Evolutionary conservation across 495 filamentous ascomycete species (phyloP), one percentile per base, ranked within the genome.

Genomic region (Hypoxylon lienhwacheense): DNA sequence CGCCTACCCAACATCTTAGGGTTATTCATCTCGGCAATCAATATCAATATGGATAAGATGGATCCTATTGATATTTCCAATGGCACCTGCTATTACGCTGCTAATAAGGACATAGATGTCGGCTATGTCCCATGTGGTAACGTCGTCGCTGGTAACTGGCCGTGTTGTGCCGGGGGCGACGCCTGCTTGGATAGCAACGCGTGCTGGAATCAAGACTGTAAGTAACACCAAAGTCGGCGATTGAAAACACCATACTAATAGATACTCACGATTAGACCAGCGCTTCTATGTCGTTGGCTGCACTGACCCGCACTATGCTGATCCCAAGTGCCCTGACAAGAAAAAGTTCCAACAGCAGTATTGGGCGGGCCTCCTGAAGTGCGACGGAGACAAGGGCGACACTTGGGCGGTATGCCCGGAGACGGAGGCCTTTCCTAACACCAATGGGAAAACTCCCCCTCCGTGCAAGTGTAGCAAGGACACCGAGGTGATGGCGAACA

Each of bases 81-180:
- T 20, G 72, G 72, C 24, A 68, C 66, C 29, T 75, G 72, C 54
- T 70, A 59, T 33, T 66, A 34, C 5, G 50, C 40, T n/a, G 26
- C 20, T 4, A 47, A 47, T 4, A 33, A 36, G 5, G 3, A 35
- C 12, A 8, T 55, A 1, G 31, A 46, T 2, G 5, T 41, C 0
- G 28, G 37, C 0, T 73, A 67, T 32, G 65, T 73, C 4, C 67
- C 71, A 29, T 73, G 70, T 31, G 72, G 72, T 10, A 73, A 75
- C 32, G 59, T 29, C 15, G 70, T 47, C 2, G 16, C 53, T 19
- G 72, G 72, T 1, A 41, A 60, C 5, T 59, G 55, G n/a, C 28
- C 50, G 7, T 67, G 65, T 32, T 67, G 65, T 16, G 42, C 48
- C 33, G 53, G 45, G 8, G 65, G 65, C 11, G 65, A 67, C 32